Conservation (phyloP, 768 basidiomycete genomes). For the Russula sp. region DNA sequence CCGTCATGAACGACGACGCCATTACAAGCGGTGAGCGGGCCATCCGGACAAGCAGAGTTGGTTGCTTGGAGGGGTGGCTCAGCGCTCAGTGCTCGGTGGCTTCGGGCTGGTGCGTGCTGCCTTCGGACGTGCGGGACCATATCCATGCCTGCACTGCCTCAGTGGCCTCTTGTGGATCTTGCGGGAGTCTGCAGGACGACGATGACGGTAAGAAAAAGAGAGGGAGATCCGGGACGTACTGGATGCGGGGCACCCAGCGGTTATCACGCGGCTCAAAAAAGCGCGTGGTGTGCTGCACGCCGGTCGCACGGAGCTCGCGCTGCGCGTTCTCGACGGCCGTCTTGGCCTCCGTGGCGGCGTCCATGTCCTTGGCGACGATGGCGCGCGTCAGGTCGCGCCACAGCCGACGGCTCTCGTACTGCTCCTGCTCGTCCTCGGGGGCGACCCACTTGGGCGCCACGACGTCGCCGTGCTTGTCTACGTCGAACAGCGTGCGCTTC, state of each 20-base stretch:
- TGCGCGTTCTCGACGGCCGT: slow-evolving; percentile 87
- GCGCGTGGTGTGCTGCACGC: slow-evolving; percentile 60
- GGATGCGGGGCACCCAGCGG: slow-evolving; percentile 77
- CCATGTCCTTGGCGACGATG: slow-evolving; percentile 87
- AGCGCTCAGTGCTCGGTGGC: not conserved
- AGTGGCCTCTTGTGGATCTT: slow-evolving; percentile 60
- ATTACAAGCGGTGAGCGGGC: too few relatives aligned
- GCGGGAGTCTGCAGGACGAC: slow-evolving; percentile 51
- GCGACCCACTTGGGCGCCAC: slow-evolving; percentile 79
- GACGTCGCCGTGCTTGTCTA: slow-evolving; percentile 62
- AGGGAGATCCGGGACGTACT: slow-evolving; percentile 38
- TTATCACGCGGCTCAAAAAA: slow-evolving; percentile 79
- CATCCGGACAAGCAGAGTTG: not conserved
- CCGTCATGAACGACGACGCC: not conserved
- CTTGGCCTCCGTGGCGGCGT: slow-evolving; percentile 88
- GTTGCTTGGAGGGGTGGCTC: not conserved
- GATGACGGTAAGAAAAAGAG: slow-evolving; percentile 1
- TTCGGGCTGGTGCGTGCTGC: not conserved
- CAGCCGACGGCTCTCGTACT: slow-evolving; percentile 71
- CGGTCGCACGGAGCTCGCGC: slow-evolving; percentile 68
- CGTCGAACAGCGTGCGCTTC: slow-evolving; percentile 82
- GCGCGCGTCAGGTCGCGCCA: slow-evolving; percentile 84
- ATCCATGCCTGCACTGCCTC: slow-evolving; percentile 74
- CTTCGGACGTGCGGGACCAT: slow-evolving; percentile 36
- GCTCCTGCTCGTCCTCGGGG: slow-evolving; percentile 82